Base-by-base conservation (phyloP, 73 alveolate genomes). In the Symbiodinium natans region DNA sequence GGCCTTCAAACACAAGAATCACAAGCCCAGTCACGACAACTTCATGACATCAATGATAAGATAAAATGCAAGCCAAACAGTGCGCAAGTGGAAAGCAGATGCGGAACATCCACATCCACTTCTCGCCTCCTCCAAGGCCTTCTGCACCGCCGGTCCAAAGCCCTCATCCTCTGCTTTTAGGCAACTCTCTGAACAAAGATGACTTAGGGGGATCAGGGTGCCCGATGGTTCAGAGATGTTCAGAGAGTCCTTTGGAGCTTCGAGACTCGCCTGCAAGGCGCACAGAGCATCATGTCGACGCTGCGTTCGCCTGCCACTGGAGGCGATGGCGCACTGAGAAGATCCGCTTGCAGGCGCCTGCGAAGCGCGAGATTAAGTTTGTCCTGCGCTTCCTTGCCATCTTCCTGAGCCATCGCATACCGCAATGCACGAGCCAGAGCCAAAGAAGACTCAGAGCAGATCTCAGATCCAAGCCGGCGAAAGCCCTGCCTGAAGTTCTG, bases 301-400 rank as follows among this genome's bases (percentile, higher is more conserved):
- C 52, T 90, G 97, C 52, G 46, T 84, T 27, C 97, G 77, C 97
- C 97, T 41, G 59, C 36, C 52, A 13, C 10, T 25, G 42, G 11
- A 29, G 21, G 39, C 9, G 25, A 38, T 40, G 89, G 63, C 31
- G 71, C 71, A 52, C n/a, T 63, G 82, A 10, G 19, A 6, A n/a
- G n/a, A 17, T 36, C 39, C 31, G 31, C 82, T 6, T 6, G 82
- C n/a, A 25, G 34, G n/a, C 39, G 77, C 97, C 97, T 90, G 52
- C 80, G 97, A 39, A 90, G 97, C n/a, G 75, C 97, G 82, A 90
- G 88, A n/a, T 90, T 71, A 88, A 90, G 84, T 89, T 90, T 68
- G 80, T 42, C 89, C 82, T 90, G 89, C 34, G 97, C 97, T 33
- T 41, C 88, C 6, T 41, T 59, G 39, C 77, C 54, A 39, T 90